Conservation (phyloP, 2,329 filamentous ascomycete species). For the Sporothrix phasma region DNA sequence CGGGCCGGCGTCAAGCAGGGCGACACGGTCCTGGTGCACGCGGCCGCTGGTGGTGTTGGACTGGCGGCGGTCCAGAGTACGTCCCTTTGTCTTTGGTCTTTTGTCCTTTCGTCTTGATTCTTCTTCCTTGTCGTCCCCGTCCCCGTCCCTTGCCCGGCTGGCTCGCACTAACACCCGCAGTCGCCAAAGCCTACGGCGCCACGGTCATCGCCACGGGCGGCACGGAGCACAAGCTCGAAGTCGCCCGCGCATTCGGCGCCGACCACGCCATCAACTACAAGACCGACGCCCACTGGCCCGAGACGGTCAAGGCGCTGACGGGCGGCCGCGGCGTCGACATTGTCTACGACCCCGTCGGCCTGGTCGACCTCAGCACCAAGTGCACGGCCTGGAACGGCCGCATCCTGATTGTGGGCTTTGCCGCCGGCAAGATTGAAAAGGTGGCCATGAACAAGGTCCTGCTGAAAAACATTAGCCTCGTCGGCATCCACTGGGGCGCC, state of each 20-base stretch:
- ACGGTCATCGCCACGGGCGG: slow-evolving; percentile 90
- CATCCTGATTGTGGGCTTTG: slow-evolving; percentile 81
- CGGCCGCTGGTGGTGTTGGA: slow-evolving; percentile 84
- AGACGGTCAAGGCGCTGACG: slow-evolving; percentile 65
- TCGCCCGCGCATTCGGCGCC: slow-evolving; percentile 72
- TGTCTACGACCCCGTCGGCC: slow-evolving; percentile 86
- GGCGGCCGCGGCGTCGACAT: slow-evolving; percentile 71
- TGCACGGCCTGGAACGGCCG: slow-evolving; percentile 91
- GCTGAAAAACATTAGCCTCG: slow-evolving; percentile 84
- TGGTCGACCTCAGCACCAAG: slow-evolving; percentile 80
- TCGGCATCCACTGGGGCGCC: slow-evolving; percentile 86
- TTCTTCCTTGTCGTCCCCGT: too few species aligned
- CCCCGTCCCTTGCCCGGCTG: too few species aligned
- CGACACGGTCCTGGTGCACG: slow-evolving; percentile 83
- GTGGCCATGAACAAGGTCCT: slow-evolving; percentile 86
- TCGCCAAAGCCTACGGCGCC: slow-evolving; percentile 85
- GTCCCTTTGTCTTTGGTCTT: slow-evolving; percentile 10
- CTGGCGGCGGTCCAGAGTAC: slow-evolving; percentile 73
- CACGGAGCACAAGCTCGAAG: slow-evolving; percentile 64
- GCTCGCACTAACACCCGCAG: too few species aligned
- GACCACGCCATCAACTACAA: slow-evolving; percentile 75
- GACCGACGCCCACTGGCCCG: slow-evolving; percentile 52
- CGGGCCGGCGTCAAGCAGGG: slow-evolving; percentile 68
- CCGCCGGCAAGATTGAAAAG: slow-evolving; percentile 78
- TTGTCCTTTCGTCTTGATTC: too few species aligned